A percentile compares a stretch with the other conserved stretches of the same genome.
Conservation (phyloP, 495 filamentous ascomycete genomes). For the Talaromyces adpressus region DNA sequence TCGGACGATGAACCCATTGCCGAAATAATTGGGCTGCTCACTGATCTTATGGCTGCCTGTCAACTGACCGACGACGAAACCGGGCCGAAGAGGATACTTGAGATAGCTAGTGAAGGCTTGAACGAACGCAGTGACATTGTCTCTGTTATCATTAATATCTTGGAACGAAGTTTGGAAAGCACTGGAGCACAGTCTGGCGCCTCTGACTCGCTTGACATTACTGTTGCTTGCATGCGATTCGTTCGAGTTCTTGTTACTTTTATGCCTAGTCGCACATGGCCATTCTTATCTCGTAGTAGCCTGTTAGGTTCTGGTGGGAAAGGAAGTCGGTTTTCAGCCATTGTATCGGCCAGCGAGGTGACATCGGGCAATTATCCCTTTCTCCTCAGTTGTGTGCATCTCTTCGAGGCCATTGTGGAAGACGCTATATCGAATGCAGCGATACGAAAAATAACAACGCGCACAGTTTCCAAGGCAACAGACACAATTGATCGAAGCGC, state of each 20-base stretch:
- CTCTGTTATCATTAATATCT: constrained; percentile 71
- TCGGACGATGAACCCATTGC: constrained; percentile 43
- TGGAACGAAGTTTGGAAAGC: constrained; percentile 68
- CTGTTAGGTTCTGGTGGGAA: constrained; percentile 67
- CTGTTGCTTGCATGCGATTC: constrained; percentile 73
- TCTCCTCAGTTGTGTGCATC: constrained; percentile 57
- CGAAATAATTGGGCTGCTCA: constrained; percentile 59
- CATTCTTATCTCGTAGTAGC: constrained; percentile 71
- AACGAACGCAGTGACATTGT: constrained; percentile 70
- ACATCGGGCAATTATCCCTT: constrained; percentile 69
- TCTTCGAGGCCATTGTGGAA: constrained; percentile 71
- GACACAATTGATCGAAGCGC: constrained; percentile 51
- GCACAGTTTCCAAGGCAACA: constrained; percentile 42
- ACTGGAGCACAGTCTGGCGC: constrained; percentile 46
- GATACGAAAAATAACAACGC: constrained; percentile 56
- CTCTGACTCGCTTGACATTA: constrained; percentile 48
- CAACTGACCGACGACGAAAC: constrained; percentile 20
- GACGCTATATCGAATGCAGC: constrained; percentile 67
- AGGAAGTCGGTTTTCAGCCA: constrained; percentile 63
- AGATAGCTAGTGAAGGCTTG: constrained; percentile 66
- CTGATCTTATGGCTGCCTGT: constrained; percentile 43
- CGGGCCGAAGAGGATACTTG: constrained; percentile 49
- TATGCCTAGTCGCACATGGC: constrained; percentile 80
- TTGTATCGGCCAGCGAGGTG: constrained; percentile 71
- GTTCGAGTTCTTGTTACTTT: constrained; percentile 60